A percentile compares a stretch with the other conserved stretches of the same genome.
These are phyloP conservation scores for Chalciporus pseudorubinellus DNA, from an alignment of 768 basidiomycete genomes.

Conservation along the genomic window DNA sequence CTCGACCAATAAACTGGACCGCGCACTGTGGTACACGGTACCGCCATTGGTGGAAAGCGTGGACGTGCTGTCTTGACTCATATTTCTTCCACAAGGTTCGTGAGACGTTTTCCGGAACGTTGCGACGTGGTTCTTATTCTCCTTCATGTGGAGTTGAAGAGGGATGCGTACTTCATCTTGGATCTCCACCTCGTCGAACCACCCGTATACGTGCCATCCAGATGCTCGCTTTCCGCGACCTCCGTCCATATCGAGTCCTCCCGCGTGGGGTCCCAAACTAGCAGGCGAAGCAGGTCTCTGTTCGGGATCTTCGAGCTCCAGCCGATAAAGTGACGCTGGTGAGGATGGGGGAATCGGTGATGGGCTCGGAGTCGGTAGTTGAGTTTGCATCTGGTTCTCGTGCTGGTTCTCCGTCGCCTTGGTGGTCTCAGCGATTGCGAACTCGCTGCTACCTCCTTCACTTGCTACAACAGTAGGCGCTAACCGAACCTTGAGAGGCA, in stretches of 20 bases:
- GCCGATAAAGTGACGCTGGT: not conserved
- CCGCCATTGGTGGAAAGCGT: constrained; percentile 20
- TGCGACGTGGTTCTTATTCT: constrained; percentile 10
- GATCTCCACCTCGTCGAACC: constrained; percentile 24
- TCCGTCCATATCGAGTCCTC: constrained; percentile 30
- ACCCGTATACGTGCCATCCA: constrained; percentile 32
- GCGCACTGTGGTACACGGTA: constrained; percentile 31
- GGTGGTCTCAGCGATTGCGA: not conserved
- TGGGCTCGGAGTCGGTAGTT: constrained; percentile 29
- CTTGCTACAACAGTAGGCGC: not conserved
- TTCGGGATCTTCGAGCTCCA: constrained; percentile 12
- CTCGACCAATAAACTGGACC: constrained; percentile 22
- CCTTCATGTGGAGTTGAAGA: not conserved
- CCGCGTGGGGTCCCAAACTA: constrained; percentile 26
- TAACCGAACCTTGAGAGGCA: constrained; percentile 25
- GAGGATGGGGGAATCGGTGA: constrained; percentile 22
- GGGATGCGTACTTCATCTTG: not conserved
- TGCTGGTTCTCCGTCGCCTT: not conserved
- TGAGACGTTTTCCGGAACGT: constrained; percentile 9
- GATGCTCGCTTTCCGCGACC: constrained; percentile 33
- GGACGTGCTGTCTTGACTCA: constrained; percentile 27
- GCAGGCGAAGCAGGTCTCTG: constrained; percentile 18
- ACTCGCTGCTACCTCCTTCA: constrained; percentile 4
- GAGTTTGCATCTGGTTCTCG: not conserved
- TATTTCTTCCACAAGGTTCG: constrained; percentile 10